Percentiles rank a stretch among this genome's conserved stretches.
These are phyloP conservation scores for Taphrina deformans DNA, from an alignment of 1,139 yeast species.

Conservation along the genomic window DNA sequence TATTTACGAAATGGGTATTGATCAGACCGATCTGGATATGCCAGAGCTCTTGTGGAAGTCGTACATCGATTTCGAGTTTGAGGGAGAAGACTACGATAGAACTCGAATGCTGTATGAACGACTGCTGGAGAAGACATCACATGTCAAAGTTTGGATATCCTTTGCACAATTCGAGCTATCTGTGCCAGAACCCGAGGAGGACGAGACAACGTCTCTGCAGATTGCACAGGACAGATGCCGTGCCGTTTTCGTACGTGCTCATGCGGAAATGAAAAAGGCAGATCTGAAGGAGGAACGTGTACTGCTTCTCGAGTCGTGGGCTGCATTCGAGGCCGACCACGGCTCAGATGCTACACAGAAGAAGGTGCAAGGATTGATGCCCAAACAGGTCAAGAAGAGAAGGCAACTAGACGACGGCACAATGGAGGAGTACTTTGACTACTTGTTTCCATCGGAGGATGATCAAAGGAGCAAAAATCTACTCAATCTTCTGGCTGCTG, in stretches of 20 bases:
- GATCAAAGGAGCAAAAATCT: conserved; percentile 31
- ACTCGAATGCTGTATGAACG: conserved; percentile 59
- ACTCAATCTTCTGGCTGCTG: conserved; percentile 32
- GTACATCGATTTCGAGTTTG: conserved; percentile 62
- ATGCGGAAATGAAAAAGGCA: conserved; percentile 50
- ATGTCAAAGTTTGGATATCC: conserved; percentile 61
- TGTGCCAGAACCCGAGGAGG: conserved; percentile 51
- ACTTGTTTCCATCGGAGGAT: conserved; percentile 66
- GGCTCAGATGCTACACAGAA: conserved; percentile 54
- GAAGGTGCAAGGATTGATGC: conserved; percentile 54
- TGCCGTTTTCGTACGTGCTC: conserved; percentile 58
- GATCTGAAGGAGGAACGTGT: conserved; percentile 53
- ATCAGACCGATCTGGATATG: conserved; percentile 41
- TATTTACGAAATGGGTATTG: conserved; percentile 56
- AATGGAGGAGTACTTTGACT: conserved; percentile 58
- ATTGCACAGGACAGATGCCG: conserved; percentile 48
- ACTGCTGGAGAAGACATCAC: conserved; percentile 47
- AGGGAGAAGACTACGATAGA: conserved; percentile 56
- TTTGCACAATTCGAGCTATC: conserved; percentile 54
- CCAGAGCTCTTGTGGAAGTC: conserved; percentile 52
- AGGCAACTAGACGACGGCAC: conserved; percentile 52
- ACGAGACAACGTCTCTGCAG: conserved; percentile 52
- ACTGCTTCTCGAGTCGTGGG: conserved; percentile 62
- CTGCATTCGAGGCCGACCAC: conserved; percentile 62
- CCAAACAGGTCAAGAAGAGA: conserved; percentile 57